Conservation (phyloP, 176 grass and related monocot species). For the Oryza glaberrima region DNA sequence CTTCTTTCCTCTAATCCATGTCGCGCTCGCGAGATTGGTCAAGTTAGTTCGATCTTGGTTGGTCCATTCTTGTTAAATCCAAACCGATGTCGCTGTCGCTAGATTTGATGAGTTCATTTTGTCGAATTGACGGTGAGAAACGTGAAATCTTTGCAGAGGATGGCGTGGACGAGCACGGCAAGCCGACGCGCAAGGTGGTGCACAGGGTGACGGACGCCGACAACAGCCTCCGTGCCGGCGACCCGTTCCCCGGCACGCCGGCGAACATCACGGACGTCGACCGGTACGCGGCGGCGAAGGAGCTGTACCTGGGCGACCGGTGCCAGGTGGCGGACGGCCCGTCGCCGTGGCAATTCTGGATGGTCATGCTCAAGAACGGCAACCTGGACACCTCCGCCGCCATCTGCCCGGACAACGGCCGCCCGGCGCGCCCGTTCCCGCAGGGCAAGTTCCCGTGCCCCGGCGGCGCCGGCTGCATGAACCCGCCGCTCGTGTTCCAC, state of each 20-base stretch:
- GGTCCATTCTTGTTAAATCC: too few species aligned
- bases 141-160: slow-evolving; percentile 12
- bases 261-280: slow-evolving; percentile 51
- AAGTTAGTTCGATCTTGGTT: too few species aligned
- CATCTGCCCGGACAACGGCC: slow-evolving; percentile 73
- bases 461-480: slow-evolving; percentile 87
- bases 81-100: not conserved
- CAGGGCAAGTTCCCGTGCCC: slow-evolving; percentile 78
- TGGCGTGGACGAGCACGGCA: slow-evolving; percentile 26
- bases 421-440: slow-evolving; percentile 60
- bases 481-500: slow-evolving; percentile 88
- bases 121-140: not conserved
- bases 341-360: slow-evolving; percentile 88
- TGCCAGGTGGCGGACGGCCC: slow-evolving; percentile 69
- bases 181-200: slow-evolving; percentile 40
- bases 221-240: slow-evolving; percentile 60
- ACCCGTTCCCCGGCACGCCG: slow-evolving; percentile 48
- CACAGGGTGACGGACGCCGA: slow-evolving; percentile 70
- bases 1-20: not conserved
- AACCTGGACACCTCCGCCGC: slow-evolving; percentile 80
- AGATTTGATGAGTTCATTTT: not conserved
- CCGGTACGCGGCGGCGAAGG: slow-evolving; percentile 68
- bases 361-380: slow-evolving; percentile 98
- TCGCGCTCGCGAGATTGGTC: too few species aligned
- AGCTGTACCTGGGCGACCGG: slow-evolving; percentile 74